A percentile compares a stretch with the other conserved stretches of the same genome.
These are phyloP conservation scores for Solanum gandarillasii DNA, from an alignment of 257 asterid species.

Conservation along the genomic window DNA sequence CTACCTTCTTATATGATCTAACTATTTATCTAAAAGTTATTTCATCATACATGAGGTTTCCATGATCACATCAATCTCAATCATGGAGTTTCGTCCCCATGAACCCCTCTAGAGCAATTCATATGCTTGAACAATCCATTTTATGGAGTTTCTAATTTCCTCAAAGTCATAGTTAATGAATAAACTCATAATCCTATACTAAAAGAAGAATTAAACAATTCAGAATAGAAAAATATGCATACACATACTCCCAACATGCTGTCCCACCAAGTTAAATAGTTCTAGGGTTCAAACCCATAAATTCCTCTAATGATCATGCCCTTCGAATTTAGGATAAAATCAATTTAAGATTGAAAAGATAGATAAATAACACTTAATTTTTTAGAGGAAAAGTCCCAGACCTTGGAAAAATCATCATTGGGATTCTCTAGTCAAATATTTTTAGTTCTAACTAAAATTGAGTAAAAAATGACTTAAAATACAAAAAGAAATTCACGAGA, in stretches of 20 bases:
- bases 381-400: too few species aligned
- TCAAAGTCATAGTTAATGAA: background rate
- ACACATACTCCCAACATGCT: background rate
- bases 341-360: too few species aligned
- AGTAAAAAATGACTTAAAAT: too few species aligned
- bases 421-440: too few species aligned
- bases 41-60: background rate
- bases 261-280: background rate
- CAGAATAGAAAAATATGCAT: background rate
- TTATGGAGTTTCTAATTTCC: too few species aligned
- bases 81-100: background rate
- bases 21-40: background rate
- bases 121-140: background rate
- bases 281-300: background rate
- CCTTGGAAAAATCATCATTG: too few species aligned
- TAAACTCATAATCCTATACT: background rate
- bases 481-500: too few species aligned
- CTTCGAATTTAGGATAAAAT: too few species aligned
- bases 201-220: too few species aligned
- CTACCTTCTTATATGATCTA: too few species aligned
- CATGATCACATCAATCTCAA: background rate
- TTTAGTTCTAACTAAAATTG: too few species aligned
- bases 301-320: background rate
- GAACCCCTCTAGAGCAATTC: background rate
- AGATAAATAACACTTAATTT: background rate